These are phyloP conservation scores for Scortechinia acanthostroma DNA, from an alignment of 2,329 filamentous ascomycete genomes.

Conservation along the genomic window DNA sequence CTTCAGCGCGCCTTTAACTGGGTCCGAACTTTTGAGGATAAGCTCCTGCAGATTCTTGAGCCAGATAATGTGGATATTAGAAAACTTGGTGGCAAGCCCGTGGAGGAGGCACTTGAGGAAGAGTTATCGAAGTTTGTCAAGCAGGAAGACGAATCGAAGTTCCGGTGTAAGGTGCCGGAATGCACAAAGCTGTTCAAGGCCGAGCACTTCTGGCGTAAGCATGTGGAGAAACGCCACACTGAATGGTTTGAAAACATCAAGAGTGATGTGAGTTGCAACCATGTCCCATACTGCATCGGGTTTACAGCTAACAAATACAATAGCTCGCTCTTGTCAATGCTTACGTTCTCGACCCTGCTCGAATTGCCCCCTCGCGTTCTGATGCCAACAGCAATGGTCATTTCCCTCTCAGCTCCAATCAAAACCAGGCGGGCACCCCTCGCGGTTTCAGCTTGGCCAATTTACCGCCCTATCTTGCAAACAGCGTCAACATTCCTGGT, in stretches of 20 bases:
- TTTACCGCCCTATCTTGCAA: constrained; percentile 49
- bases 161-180: constrained; percentile 89
- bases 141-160: constrained; percentile 96
- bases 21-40: constrained; percentile 98
- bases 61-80: constrained; percentile 79
- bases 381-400: constrained; percentile 94
- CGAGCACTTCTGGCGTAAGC: constrained; percentile 94
- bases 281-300: no score
- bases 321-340: constrained; percentile 86
- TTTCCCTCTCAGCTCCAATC: constrained; percentile 75
- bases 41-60: constrained; percentile 84
- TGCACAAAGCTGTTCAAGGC: constrained; percentile 97
- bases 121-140: constrained; percentile 84
- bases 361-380: constrained; percentile 86
- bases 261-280: constrained; percentile 63
- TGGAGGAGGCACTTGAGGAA: constrained; percentile 80
- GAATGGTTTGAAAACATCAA: constrained; percentile 79
- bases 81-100: constrained; percentile 81
- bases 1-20: constrained; percentile 93
- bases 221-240: constrained; percentile 87
- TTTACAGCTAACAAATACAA: constrained; percentile 15
- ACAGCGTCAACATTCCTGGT: constrained; percentile 54
- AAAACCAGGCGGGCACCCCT: constrained; percentile 75
- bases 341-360: constrained; percentile 88
- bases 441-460: constrained; percentile 83